A percentile compares a stretch with the other conserved stretches of the same genome.
These are phyloP conservation scores for Mariannaea sp. DNA, from an alignment of 2,329 filamentous ascomycete genomes.

Conservation along the genomic window DNA sequence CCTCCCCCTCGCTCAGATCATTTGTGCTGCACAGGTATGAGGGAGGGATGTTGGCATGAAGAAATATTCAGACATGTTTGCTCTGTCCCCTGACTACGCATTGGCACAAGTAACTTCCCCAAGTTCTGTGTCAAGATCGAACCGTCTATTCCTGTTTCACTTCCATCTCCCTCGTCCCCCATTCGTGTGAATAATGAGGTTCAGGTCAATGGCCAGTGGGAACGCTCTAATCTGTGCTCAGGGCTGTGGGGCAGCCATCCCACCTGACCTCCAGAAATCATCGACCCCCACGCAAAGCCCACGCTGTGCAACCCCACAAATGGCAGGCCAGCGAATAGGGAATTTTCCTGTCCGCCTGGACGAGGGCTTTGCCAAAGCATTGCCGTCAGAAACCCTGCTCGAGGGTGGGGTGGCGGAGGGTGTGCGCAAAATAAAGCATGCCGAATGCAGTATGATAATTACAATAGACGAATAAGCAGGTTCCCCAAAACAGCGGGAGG, in stretches of 20 bases:
- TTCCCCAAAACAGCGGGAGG: too few relatives aligned
- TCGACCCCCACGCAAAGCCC: slow-evolving; percentile 11
- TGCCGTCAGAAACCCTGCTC: neutral
- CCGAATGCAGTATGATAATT: neutral
- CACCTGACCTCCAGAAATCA: slow-evolving; percentile 19
- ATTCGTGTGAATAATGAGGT: neutral
- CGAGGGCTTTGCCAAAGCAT: neutral
- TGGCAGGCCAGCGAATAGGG: slow-evolving; percentile 7
- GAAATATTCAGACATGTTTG: too few relatives aligned
- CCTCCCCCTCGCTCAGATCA: too few relatives aligned
- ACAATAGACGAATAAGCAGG: too few relatives aligned
- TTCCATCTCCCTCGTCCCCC: slow-evolving; percentile 1
- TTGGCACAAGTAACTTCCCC: neutral
- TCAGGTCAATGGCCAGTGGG: slow-evolving; percentile 11
- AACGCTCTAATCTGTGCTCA: slow-evolving; percentile 4
- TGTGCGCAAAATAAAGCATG: neutral
- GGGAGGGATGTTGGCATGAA: too few relatives aligned
- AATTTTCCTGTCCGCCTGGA: slow-evolving; percentile 3
- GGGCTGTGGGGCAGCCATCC: slow-evolving; percentile 16
- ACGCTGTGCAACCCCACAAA: slow-evolving; percentile 9
- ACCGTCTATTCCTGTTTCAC: slow-evolving; percentile 6
- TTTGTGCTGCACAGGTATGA: too few relatives aligned
- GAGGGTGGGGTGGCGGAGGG: slow-evolving; percentile 7
- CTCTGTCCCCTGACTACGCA: too few relatives aligned
- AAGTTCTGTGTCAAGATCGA: slow-evolving; percentile 3